These are phyloP conservation scores for Fusarium denticulatum DNA, from an alignment of 2,329 filamentous ascomycete genomes.

Conservation along the genomic window DNA sequence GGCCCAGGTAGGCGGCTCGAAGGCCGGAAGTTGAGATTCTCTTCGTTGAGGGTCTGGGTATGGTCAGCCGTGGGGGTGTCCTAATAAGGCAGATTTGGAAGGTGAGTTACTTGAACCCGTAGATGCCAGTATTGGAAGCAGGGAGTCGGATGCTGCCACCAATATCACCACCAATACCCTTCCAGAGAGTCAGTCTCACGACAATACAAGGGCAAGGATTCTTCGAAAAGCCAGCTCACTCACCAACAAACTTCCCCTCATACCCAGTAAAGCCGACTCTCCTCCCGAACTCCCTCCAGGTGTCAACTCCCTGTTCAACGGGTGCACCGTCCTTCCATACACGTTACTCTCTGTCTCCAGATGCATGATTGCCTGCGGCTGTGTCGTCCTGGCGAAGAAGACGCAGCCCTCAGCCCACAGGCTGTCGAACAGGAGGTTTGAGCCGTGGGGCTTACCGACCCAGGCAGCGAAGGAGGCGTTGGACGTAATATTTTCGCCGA, in stretches of 20 bases:
- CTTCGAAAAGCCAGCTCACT: neutral
- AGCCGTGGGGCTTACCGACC: conserved; percentile 47
- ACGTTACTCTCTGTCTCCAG: conserved; percentile 72
- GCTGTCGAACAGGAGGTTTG: conserved; percentile 44
- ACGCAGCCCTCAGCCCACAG: conserved; percentile 46
- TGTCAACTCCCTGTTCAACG: conserved; percentile 67
- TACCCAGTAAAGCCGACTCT: conserved; percentile 52
- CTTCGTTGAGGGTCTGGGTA: neutral
- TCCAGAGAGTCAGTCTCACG: neutral
- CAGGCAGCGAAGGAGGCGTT: conserved; percentile 44
- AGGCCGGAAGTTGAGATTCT: neutral
- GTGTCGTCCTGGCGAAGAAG: conserved; percentile 72
- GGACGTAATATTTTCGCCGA: conserved; percentile 44
- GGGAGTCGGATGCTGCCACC: conserved; percentile 54
- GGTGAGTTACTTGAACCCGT: conserved; percentile 46
- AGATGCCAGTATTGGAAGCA: conserved; percentile 49
- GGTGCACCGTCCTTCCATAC: conserved; percentile 71
- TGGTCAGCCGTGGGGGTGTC: conserved; percentile 31
- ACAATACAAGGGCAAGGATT: neutral
- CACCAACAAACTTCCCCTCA: conserved; percentile 53
- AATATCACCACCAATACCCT: conserved; percentile 55
- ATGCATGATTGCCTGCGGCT: conserved; percentile 66
- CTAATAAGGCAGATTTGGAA: neutral
- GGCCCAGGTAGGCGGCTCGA: conserved; percentile 37
- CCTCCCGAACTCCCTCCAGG: conserved; percentile 74